Base-by-base conservation (phyloP, 2,329 filamentous ascomycete genomes). In the Ceratocystiopsis sp. region DNA sequence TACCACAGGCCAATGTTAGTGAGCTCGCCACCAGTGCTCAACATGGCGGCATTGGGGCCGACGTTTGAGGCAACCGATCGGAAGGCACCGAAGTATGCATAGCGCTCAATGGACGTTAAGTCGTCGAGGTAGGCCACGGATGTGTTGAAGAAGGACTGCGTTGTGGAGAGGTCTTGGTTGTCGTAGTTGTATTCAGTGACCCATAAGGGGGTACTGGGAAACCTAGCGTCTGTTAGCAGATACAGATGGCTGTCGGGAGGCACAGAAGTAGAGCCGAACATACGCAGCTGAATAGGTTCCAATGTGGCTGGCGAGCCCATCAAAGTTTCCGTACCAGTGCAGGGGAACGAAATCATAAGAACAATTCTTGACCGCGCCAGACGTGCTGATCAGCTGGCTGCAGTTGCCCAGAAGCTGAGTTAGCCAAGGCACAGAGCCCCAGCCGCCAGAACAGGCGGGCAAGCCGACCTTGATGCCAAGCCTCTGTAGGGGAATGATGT, bases 1-100 rank as follows among this genome's bases (percentile, higher is more conserved):
- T 89, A 91, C 78, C 78, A 81, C 3, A 71, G 69, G 0, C 84
- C 84, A 49, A 89, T 80, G 50, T 84, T 75, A 1, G 83, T 87
- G 48, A 91, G 61, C 47, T 73, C 54, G 37, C 84, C 84, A 15
- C 73, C 65, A 37, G 72, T 63, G 53, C 75, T 78, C 39, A 89
- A 65, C 65, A 91, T 80, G 1, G 76, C 72, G 1, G 69, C 75
- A 47, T 86, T 84, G 4, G 76, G 67, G 0, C 84, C 84, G 8
- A 87, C 77, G 50, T 86, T 89, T 48, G 78, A 81, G 15, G 72
- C 72, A 41, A 68, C 62, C 4, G 73, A 75, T 42, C 81, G 71
- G 55, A 89, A 89, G 10, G 78, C 70, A 38, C 81, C 83, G 52
- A 86, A 91, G 58, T 80, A 81, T 0, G 78, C 76, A 57, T 89